Conservation (phyloP, 345 rosid genomes). For the Syzygium jambos region DNA sequence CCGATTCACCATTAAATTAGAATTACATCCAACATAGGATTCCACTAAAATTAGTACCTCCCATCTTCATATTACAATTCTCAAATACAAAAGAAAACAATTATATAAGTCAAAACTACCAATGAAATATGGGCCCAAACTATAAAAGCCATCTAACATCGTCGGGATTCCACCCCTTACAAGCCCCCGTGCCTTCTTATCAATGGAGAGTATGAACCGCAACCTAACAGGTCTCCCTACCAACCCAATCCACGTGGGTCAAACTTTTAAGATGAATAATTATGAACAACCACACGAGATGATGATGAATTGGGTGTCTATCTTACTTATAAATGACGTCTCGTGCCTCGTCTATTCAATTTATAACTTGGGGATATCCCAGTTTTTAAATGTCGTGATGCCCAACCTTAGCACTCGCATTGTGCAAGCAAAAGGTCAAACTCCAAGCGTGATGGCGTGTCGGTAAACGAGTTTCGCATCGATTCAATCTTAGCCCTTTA, state of each 20-base stretch:
- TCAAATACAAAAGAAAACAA: too few relatives aligned
- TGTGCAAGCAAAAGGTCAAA: not conserved
- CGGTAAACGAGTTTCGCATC: not conserved
- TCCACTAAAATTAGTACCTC: too few relatives aligned
- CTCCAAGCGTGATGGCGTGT: not conserved
- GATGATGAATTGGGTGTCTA: rapidly evolving
- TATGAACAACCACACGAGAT: not conserved
- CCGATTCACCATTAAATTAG: too few relatives aligned
- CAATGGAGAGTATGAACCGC: too few relatives aligned
- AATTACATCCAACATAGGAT: too few relatives aligned
- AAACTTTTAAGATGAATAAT: not conserved
- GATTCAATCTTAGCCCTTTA: not conserved
- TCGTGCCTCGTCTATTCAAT: rapidly evolving
- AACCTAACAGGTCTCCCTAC: not conserved
- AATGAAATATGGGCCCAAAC: too few relatives aligned
- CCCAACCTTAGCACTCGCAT: not conserved
- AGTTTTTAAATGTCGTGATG: not conserved
- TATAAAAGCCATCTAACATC: too few relatives aligned
- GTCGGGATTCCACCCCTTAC: too few relatives aligned
- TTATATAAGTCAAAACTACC: too few relatives aligned
- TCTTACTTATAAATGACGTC: not conserved
- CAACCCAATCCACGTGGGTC: not conserved
- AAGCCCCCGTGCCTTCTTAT: too few relatives aligned
- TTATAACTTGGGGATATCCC: not conserved
- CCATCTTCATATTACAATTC: too few relatives aligned